Conservation (phyloP, 306 rosid species). For the Hippophae tibetana region DNA sequence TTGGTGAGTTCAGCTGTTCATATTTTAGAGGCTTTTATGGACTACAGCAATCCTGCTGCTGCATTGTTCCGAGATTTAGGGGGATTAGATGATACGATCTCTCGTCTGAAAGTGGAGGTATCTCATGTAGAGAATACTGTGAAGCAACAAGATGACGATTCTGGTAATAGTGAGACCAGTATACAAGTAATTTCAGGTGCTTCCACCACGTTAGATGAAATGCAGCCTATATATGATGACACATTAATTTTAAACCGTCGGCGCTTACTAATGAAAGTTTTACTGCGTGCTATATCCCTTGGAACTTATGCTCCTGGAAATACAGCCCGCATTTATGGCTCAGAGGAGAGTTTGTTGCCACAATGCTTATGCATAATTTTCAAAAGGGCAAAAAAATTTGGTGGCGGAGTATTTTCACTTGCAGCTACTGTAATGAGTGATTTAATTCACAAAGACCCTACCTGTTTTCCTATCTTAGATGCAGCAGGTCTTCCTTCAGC, state of each 20-base stretch:
- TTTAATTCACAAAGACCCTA: conserved; percentile 92
- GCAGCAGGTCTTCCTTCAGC: conserved; percentile 91
- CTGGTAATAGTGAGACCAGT: conserved; percentile 40
- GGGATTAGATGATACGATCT: conserved; percentile 86
- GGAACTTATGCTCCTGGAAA: conserved; percentile 97
- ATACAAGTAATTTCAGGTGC: conserved; percentile 33
- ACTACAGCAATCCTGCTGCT: conserved; percentile 93
- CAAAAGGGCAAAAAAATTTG: conserved; percentile 82
- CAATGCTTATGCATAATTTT: conserved; percentile 76
- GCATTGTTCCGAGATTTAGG: conserved; percentile 96
- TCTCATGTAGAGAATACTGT: conserved; percentile 66
- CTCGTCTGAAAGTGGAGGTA: conserved; percentile 82
- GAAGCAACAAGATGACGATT: conserved; percentile 53
- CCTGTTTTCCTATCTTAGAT: conserved; percentile 81
- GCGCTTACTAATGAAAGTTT: conserved; percentile 74
- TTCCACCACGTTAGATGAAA: conserved; percentile 53
- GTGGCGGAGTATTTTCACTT: conserved; percentile 94
- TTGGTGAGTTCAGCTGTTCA: conserved; percentile 88
- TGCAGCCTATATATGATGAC: conserved; percentile 73
- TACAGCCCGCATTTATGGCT: conserved; percentile 65
- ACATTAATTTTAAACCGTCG: conserved; percentile 73
- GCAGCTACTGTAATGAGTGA: conserved; percentile 98
- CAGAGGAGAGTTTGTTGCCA: conserved; percentile 84
- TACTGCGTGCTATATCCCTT: conserved; percentile 86
- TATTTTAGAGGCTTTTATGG: conserved; percentile 95